Evolutionary conservation across 108 stramenopile genomes (phyloP).

Genomic region (Cyclotella distinguenda): DNA sequence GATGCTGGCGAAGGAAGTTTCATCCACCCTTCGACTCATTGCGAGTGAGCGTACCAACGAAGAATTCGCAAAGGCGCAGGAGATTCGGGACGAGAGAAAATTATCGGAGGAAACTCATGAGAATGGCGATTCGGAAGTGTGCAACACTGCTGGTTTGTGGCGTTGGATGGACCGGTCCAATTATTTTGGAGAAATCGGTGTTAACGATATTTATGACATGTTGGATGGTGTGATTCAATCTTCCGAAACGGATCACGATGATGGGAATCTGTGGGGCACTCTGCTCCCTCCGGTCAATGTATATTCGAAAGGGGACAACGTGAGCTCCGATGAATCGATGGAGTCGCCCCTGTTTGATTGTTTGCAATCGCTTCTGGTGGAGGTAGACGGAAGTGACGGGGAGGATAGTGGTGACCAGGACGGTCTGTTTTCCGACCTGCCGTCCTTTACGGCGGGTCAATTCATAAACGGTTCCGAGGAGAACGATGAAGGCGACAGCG

Average conservation of each 20-base stretch:
- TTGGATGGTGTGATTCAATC: slow-evolving; percentile 11
- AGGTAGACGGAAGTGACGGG: slow-evolving; percentile 42
- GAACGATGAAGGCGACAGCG: neutral
- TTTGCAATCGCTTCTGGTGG: slow-evolving; percentile 67
- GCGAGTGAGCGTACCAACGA: slow-evolving; percentile 12
- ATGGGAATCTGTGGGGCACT: slow-evolving; percentile 13
- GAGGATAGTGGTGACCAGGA: slow-evolving; percentile 33
- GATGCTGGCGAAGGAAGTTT: slow-evolving; percentile 32
- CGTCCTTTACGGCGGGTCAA: slow-evolving; percentile 23
- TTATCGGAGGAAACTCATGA: slow-evolving; percentile 14
- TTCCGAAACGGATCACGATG: neutral
- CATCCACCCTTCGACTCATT: slow-evolving; percentile 19
- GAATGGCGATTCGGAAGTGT: slow-evolving; percentile 21
- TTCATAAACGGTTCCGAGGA: slow-evolving; percentile 22
- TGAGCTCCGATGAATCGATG: neutral
- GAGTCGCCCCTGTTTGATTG: slow-evolving; percentile 51
- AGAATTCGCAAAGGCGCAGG: slow-evolving; percentile 6
- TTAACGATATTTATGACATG: slow-evolving; percentile 16
- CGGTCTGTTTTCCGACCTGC: slow-evolving; percentile 13
- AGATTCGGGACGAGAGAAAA: slow-evolving; percentile 18
- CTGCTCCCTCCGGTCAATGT: slow-evolving; percentile 7
- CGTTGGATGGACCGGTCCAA: slow-evolving; percentile 23
- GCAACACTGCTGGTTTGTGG: slow-evolving; percentile 34
- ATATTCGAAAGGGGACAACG: neutral
- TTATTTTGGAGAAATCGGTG: slow-evolving; percentile 17